Base-by-base conservation (phyloP, 331 rosid genomes). In the Saraca asoca region DNA sequence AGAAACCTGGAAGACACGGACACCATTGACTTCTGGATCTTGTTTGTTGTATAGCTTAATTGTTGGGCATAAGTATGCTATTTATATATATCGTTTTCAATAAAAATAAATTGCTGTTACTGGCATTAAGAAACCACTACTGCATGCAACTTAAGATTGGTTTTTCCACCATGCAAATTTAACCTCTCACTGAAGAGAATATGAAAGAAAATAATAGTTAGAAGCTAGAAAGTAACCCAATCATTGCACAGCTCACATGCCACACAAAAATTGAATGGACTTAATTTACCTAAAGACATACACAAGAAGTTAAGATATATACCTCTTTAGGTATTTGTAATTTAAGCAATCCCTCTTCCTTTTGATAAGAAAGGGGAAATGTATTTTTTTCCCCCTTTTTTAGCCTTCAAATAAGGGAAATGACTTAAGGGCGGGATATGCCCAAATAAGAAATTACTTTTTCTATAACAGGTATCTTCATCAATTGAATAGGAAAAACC, bases 81-180 rank as follows among this genome's bases (percentile, higher is more conserved):
- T 7, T 51, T 9, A 51, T 2, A 39, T 19, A 18, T 52, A 62
- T 52, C 64, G 37, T 58, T 45, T 35, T 12, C 34, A 16, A 44
- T 54, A 59, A 57, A 48, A 42, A n/a, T 31, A 46, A 61, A 37
- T 18, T 58, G 45, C 17, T 45, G 35, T 49, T 20, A 12, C 66
- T 13, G 15, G 34, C 34, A 43, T 11, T 34, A 52, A 7, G 66
- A 45, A 49, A 52, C 46, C 54, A 38, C 46, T 31, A 41, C 16
- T n/a, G 15, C 13, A 14, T 44, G 54, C 34, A 77, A 38, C 34
- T 33, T 31, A 53, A n/a, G 48, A 55, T 37, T 10, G 58, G 24
- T 20, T 41, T 33, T 12, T 0, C 5, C 50, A 20, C 20, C 55
- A 43, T 42, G 34, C 49, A 69, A 46, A 64, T 24, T 51, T 16